Percentiles rank a stretch among this genome's conserved stretches.
Evolutionary conservation across 2,329 filamentous ascomycete genomes (phyloP).

Genomic region (Aureobasidium sp.): DNA sequence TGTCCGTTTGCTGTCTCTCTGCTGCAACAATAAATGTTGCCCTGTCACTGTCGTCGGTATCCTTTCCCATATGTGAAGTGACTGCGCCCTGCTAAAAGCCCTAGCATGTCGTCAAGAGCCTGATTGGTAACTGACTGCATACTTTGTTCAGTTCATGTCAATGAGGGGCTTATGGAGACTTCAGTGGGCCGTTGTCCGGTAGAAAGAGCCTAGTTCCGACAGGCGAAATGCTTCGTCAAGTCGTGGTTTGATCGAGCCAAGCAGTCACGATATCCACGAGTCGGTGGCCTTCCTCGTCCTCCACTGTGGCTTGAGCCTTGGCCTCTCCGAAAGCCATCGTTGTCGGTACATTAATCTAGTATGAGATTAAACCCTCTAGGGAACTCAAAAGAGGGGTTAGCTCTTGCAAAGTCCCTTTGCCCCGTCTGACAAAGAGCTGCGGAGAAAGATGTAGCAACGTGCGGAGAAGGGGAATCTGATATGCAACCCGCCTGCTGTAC

Average conservation of each 20-base stretch:
- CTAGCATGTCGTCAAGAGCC: neutral
- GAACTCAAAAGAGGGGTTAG: neutral
- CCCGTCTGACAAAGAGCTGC: neutral
- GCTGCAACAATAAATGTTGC: neutral
- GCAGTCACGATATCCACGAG: neutral
- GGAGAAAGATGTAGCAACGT: neutral
- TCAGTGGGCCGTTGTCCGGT: constrained; percentile 1
- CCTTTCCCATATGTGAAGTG: neutral
- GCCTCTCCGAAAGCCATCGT: neutral
- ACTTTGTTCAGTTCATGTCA: neutral
- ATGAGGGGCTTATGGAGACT: neutral
- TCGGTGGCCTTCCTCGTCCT: neutral
- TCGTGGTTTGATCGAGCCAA: neutral
- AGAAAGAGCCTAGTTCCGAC: neutral
- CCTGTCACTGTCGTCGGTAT: neutral
- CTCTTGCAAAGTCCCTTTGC: neutral
- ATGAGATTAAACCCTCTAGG: neutral
- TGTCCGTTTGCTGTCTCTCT: neutral
- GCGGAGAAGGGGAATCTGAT: neutral
- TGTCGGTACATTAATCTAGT: neutral
- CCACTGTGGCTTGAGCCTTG: constrained; percentile 7
- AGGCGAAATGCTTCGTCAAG: constrained; percentile 2
- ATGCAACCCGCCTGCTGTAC: neutral
- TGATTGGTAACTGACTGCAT: constrained; percentile 1
- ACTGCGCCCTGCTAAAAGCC: neutral